Base-by-base conservation (phyloP, 169 alveolate genomes). In the Theileria equi region DNA sequence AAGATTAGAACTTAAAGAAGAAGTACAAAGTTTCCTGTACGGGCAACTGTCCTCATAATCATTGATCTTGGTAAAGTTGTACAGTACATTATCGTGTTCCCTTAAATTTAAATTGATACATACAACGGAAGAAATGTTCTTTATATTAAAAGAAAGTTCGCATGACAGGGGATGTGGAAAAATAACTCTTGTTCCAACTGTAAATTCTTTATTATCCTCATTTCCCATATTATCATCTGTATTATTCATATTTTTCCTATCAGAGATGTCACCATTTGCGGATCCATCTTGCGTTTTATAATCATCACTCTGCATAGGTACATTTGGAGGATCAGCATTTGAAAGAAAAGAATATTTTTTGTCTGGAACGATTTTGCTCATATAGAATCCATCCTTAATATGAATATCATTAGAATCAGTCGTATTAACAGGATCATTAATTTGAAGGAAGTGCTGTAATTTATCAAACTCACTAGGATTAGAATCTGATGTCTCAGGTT, bases 91-190 rank as follows among this genome's bases (percentile, higher is more conserved):
- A 13, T 65, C 62, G 1, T 52, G 17, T 21, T 28, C 10, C 3
- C 62, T 21, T 16, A 74, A 19, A 52, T 74, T 74, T 47, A 57
- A 40, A 36, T 74, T 74, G 23, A 74, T 53, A 21, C 84, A 74
- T 0, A 57, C 84, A 0, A 62, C 84, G 0, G 84, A 61, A 3
- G 84, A 63, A 3, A 74, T 74, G 13, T 57, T 49, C 13, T 58
- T 65, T 23, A 64, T 54, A 64, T 74, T 43, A 26, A 65, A 38
- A 1, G 35, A 21, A 16, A 57, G 44, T 36, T 65, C 74, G 16
- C 34, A 5, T 13, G 35, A 23, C 45, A 26, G 55, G 8, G 52
- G 49, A 19, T 67, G 77, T 11, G 84, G 84, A 57, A 57, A 74
- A 3, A 44, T 71, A 5, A 65, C 45, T 19, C 50, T 74, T 7